Conservation (phyloP, 352 stramenopile species). For the Pythium inflatum region DNA sequence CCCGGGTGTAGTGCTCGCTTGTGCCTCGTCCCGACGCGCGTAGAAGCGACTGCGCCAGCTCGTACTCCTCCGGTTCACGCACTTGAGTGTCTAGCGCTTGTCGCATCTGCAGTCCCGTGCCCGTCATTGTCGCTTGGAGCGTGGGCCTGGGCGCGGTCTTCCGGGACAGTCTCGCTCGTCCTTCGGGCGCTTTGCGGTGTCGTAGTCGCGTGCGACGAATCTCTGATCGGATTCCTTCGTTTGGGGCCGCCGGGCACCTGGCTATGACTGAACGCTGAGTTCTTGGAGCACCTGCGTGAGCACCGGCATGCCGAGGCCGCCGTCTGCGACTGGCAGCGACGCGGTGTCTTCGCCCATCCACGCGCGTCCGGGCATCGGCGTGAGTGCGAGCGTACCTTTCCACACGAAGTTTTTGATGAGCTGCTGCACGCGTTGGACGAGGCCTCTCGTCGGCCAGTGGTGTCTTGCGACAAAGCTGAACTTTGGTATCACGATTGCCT, state of each 20-base stretch:
- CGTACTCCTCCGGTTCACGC: background rate
- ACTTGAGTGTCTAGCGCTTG: background rate
- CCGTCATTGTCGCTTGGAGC: background rate
- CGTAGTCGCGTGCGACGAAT: background rate
- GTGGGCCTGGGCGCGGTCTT: background rate
- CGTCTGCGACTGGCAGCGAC: background rate
- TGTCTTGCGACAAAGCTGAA: constrained; percentile 13
- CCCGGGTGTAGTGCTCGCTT: background rate
- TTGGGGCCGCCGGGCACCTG: background rate
- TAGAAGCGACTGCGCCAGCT: background rate
- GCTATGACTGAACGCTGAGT: background rate
- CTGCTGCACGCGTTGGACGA: background rate
- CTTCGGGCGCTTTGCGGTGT: background rate
- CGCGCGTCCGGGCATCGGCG: background rate
- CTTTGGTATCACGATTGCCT: constrained; percentile 13
- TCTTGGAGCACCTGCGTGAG: background rate
- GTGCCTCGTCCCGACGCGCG: background rate
- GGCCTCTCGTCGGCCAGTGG: background rate
- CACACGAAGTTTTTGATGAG: background rate
- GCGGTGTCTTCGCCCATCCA: background rate
- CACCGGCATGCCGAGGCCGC: background rate
- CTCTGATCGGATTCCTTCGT: background rate
- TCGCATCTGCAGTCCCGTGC: background rate
- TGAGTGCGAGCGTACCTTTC: background rate
- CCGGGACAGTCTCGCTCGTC: background rate